Conservation (phyloP, 73 alveolate genomes). For the Breviolum minutum region DNA sequence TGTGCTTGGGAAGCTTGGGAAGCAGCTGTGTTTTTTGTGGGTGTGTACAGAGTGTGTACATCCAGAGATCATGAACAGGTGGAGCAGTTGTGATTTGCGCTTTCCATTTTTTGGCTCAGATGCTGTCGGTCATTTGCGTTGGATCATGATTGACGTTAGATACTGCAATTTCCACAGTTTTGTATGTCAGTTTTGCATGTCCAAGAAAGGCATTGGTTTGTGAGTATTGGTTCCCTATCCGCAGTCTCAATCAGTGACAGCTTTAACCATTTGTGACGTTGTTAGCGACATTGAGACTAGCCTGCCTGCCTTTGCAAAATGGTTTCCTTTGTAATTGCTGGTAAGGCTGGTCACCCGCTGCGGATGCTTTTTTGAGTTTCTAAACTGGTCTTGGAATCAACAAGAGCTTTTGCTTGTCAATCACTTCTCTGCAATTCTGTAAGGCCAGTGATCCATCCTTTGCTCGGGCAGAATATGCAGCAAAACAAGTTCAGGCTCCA, state of each 20-base stretch:
- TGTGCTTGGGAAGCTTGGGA: no score
- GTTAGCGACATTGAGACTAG: not conserved
- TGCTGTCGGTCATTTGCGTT: not conserved
- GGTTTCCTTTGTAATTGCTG: conserved; percentile 79
- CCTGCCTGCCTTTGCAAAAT: not conserved
- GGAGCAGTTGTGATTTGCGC: no score
- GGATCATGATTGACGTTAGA: not conserved
- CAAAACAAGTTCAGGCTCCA: conserved; percentile 69
- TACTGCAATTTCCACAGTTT: no score
- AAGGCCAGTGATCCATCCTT: conserved; percentile 86
- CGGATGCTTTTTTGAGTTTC: not conserved
- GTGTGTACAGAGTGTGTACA: no score
- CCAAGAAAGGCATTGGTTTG: no score
- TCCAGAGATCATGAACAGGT: no score
- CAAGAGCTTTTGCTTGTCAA: not conserved
- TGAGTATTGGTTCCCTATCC: no score
- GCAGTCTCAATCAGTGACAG: no score
- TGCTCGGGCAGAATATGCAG: conserved; percentile 91
- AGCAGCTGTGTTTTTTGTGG: no score
- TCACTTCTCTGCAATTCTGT: not conserved
- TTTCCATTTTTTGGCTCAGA: conserved; percentile 2
- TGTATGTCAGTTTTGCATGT: no score
- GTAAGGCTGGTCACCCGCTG: conserved; percentile 17
- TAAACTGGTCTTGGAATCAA: not conserved
- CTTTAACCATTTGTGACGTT: no score